Evolutionary conservation across 2,329 filamentous ascomycete species (phyloP).

Genomic region (Aspergillus amoenus): DNA sequence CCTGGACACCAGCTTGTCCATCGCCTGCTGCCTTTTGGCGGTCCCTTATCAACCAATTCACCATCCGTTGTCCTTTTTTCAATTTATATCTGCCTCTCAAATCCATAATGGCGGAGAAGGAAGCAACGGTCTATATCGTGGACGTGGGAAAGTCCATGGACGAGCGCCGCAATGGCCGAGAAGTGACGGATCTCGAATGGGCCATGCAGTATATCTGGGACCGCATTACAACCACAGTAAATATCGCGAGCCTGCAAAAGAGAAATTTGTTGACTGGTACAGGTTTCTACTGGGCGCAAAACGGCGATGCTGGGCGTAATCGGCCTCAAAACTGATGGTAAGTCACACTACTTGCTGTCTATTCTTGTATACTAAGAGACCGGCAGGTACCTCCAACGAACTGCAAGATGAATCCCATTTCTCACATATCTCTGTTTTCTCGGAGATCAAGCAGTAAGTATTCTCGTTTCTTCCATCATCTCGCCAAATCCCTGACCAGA

Average conservation of each 20-base stretch:
- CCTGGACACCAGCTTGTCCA: constrained; percentile 26
- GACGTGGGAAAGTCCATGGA: constrained; percentile 88
- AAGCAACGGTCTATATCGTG: constrained; percentile 87
- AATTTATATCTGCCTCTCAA: neutral
- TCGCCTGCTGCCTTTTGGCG: constrained; percentile 14
- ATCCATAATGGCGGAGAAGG: constrained; percentile 78
- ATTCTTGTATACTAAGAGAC: constrained; percentile 9
- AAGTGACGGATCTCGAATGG: constrained; percentile 82
- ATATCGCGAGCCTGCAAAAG: constrained; percentile 25
- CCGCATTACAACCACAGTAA: constrained; percentile 74
- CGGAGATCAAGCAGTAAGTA: constrained; percentile 62
- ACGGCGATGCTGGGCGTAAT: constrained; percentile 76
- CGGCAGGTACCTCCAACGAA: constrained; percentile 63
- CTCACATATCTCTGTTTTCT: constrained; percentile 74
- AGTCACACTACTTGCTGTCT: constrained; percentile 13
- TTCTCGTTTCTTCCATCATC: constrained; percentile 32
- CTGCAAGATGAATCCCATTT: constrained; percentile 70
- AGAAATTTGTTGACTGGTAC: neutral
- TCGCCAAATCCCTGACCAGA: constrained; percentile 9
- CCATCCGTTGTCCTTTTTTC: neutral
- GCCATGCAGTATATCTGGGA: constrained; percentile 93
- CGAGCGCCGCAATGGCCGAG: constrained; percentile 66
- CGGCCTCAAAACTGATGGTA: constrained; percentile 73
- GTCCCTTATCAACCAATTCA: constrained; percentile 1
- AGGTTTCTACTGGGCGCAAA: constrained; percentile 68